These are phyloP conservation scores for Hamigera avellanea DNA, from an alignment of 495 filamentous ascomycete species.

Conservation along the genomic window DNA sequence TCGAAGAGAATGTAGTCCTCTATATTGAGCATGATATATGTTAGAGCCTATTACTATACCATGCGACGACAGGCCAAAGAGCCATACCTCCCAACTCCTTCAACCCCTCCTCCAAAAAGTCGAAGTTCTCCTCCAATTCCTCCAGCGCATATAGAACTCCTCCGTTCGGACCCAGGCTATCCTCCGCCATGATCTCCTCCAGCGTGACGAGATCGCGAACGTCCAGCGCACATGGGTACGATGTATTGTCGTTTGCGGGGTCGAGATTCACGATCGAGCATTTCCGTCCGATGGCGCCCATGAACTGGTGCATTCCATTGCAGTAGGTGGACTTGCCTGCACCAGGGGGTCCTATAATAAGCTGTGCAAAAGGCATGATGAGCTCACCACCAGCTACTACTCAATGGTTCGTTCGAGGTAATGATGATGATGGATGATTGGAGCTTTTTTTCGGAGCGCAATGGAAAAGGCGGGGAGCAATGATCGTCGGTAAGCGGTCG, in stretches of 20 bases:
- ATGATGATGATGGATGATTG: not conserved
- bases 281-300: slow-evolving; percentile 85
- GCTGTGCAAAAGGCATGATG: slow-evolving; percentile 54
- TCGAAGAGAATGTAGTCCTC: slow-evolving; percentile 95
- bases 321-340: slow-evolving; percentile 96
- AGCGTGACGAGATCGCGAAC: slow-evolving; percentile 78
- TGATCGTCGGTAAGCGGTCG: slow-evolving; percentile 12
- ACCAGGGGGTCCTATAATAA: slow-evolving; percentile 87
- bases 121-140: slow-evolving; percentile 83
- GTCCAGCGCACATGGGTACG: slow-evolving; percentile 70
- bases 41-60: too few relatives aligned
- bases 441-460: not conserved
- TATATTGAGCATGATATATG: slow-evolving; percentile 10
- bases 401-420: not conserved
- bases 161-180: slow-evolving; percentile 85
- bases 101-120: slow-evolving; percentile 75
- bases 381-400: not conserved
- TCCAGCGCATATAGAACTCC: slow-evolving; percentile 88
- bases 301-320: slow-evolving; percentile 98
- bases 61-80: too few relatives aligned
- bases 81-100: slow-evolving; percentile 51
- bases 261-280: slow-evolving; percentile 94
- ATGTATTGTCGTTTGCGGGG: slow-evolving; percentile 74
- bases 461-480: slow-evolving; percentile 21
- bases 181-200: slow-evolving; percentile 91